These are phyloP conservation scores for Clathrus columnatus DNA, from an alignment of 768 basidiomycete species.

Conservation along the genomic window DNA sequence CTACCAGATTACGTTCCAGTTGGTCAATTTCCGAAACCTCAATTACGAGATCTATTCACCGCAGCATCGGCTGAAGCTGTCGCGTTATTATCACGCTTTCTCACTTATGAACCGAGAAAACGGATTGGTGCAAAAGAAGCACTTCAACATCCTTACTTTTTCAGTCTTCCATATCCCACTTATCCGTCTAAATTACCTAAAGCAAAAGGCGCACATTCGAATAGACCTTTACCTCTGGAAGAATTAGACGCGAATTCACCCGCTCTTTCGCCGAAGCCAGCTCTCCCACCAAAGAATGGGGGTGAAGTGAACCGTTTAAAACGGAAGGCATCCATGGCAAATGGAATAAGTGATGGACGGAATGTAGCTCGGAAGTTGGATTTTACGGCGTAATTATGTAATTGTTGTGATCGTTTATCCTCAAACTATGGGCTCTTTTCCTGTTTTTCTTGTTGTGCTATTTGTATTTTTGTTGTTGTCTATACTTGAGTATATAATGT, in stretches of 20 bases:
- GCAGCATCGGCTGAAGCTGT: constrained; percentile 82
- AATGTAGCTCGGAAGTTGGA: constrained; percentile 66
- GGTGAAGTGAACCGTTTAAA: constrained; percentile 49
- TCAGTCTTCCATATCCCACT: constrained; percentile 75
- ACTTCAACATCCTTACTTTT: constrained; percentile 82
- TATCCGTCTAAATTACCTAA: constrained; percentile 87
- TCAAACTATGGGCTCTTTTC: constrained; percentile 31
- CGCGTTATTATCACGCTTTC: constrained; percentile 69
- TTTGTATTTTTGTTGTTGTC: no score
- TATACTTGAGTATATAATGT: no score
- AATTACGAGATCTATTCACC: constrained; percentile 80
- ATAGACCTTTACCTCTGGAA: constrained; percentile 52
- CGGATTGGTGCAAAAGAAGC: constrained; percentile 77
- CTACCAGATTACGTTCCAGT: constrained; percentile 85
- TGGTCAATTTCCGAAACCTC: constrained; percentile 76
- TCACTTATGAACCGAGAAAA: constrained; percentile 78
- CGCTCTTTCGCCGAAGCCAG: constrained; percentile 38
- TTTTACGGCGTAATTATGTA: constrained; percentile 33
- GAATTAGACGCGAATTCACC: constrained; percentile 73
- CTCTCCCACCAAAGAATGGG: constrained; percentile 34
- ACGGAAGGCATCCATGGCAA: constrained; percentile 57
- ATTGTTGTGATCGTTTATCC: neutral
- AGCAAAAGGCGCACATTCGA: constrained; percentile 33
- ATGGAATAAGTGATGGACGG: constrained; percentile 33
- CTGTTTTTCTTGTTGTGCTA: constrained; percentile 15